phyloP scores from a whole-genome alignment of 768 basidiomycete species.

The Dacryopinax primogenitus region DNA sequence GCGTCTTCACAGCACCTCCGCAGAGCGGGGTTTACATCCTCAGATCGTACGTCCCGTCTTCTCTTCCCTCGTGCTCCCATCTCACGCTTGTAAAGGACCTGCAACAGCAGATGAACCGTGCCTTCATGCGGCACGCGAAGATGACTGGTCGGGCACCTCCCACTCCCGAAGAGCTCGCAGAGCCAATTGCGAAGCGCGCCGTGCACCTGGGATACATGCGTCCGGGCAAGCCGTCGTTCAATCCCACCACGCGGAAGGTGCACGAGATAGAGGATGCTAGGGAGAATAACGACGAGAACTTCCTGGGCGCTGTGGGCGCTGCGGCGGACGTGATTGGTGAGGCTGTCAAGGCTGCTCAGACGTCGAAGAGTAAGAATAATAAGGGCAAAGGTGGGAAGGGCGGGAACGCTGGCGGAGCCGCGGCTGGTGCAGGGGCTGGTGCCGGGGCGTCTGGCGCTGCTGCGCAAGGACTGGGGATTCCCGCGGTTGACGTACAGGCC shows the following conservation, averaged over 20 bases:
- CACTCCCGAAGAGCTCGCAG: slow-evolving; percentile 36
- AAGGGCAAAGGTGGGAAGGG: slow-evolving; percentile 12
- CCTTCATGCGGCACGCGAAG: slow-evolving; percentile 48
- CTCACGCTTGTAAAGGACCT: slow-evolving; percentile 33
- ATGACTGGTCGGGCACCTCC: slow-evolving; percentile 51
- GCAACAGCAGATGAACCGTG: slow-evolving; percentile 60
- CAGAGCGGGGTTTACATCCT: slow-evolving; percentile 30
- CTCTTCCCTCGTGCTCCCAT: neutral
- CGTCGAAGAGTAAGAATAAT: slow-evolving; percentile 8
- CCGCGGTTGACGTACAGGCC: slow-evolving; percentile 30
- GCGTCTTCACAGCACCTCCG: slow-evolving; percentile 22
- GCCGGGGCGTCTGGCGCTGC: neutral
- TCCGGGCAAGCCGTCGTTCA: slow-evolving; percentile 29
- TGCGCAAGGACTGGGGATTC: slow-evolving; percentile 22
- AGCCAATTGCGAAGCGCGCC: slow-evolving; percentile 22
- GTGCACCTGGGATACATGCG: slow-evolving; percentile 26
- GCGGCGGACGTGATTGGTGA: neutral
- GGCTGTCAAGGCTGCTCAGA: neutral
- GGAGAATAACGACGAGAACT: neutral
- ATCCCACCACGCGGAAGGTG: slow-evolving; percentile 14
- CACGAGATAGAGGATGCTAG: neutral
- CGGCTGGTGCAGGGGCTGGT: slow-evolving; percentile 10
- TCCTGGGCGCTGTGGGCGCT: neutral
- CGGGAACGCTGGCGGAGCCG: slow-evolving; percentile 8
- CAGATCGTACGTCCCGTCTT: slow-evolving; percentile 30